Base-by-base conservation (phyloP, 1,139 yeast genomes). In the Magnusiomyces clavatus region DNA sequence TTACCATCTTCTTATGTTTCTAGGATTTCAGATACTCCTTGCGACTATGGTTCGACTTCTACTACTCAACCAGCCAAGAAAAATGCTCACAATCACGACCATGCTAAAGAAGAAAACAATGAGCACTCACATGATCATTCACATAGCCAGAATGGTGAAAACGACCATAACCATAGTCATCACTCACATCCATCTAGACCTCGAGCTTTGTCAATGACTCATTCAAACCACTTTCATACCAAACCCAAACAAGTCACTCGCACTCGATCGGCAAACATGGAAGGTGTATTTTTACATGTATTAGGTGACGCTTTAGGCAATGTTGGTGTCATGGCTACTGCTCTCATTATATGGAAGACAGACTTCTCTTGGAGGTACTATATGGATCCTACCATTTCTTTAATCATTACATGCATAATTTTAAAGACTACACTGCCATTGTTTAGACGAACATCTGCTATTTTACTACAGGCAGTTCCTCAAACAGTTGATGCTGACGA, bases 221-320 rank as follows among this genome's bases (percentile, higher is more conserved):
- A 67, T 54, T 55, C 54, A 10, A 61, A 59, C 43, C 76, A 73
- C 58, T 66, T 64, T 51, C 78, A 76, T 57, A 60, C 68, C 20
- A 72, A 70, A 53, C 65, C 64, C 39, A 50, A 49, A 43, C 57
- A 61, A 54, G 50, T 54, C 51, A 50, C 59, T 51, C 70, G 73
- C 61, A 63, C 68, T 38, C 81, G 78, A 66, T 86, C 96, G 13
- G 74, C 92, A 74, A 92, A 92, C 69, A 92, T 92, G 97, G 94
- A 88, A 62, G 97, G 98, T 57, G 97, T 92, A 4, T 92, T 87
- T 64, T 74, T 92, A 61, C 98, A 92, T 66, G 98, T 92, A 6
- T 60, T 92, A 61, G 98, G 98, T 45, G 98, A 92, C 67, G 97
- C 97, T 1, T 73, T 92, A 56, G 98, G 98, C 58, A 92, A 92